These are phyloP conservation scores for Magnolia sinica DNA, from an alignment of 164 flowering plant genomes.

Conservation along the genomic window DNA sequence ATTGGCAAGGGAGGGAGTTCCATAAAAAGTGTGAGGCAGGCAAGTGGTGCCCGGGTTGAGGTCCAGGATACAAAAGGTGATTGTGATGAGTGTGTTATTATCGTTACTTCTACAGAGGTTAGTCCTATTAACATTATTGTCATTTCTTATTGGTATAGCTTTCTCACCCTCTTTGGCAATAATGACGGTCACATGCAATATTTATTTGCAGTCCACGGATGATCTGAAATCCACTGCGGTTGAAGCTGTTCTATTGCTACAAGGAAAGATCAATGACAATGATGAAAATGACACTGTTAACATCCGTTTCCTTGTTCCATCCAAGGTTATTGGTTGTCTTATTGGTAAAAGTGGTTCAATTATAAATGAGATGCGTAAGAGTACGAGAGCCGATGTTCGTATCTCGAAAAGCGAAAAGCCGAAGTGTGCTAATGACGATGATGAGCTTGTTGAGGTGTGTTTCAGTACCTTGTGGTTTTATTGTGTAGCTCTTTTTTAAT, in stretches of 20 bases:
- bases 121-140: neutral
- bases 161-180: neutral
- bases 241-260: constrained; percentile 87
- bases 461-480: neutral
- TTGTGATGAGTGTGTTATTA: constrained; percentile 66
- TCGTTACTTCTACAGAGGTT: constrained; percentile 77
- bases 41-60: constrained; percentile 83
- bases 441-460: constrained; percentile 85
- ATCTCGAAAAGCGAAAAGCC: constrained; percentile 77
- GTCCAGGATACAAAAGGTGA: constrained; percentile 72
- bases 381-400: constrained; percentile 79
- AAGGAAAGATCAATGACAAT: constrained; percentile 75
- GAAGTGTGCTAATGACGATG: constrained; percentile 51
- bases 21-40: constrained; percentile 79
- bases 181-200: neutral
- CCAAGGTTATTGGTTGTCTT: constrained; percentile 85
- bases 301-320: constrained; percentile 77
- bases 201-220: constrained; percentile 52
- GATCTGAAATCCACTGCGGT: constrained; percentile 86
- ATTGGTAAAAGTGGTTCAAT: constrained; percentile 91
- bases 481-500: neutral
- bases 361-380: constrained; percentile 85
- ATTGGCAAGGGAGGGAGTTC: constrained; percentile 88
- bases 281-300: constrained; percentile 62
- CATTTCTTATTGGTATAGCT: neutral